A percentile compares a stretch with the other conserved stretches of the same genome.
Evolutionary conservation across 192 early-diverging fungal species (phyloP).

Genomic region (Entomortierella beljakovae): DNA sequence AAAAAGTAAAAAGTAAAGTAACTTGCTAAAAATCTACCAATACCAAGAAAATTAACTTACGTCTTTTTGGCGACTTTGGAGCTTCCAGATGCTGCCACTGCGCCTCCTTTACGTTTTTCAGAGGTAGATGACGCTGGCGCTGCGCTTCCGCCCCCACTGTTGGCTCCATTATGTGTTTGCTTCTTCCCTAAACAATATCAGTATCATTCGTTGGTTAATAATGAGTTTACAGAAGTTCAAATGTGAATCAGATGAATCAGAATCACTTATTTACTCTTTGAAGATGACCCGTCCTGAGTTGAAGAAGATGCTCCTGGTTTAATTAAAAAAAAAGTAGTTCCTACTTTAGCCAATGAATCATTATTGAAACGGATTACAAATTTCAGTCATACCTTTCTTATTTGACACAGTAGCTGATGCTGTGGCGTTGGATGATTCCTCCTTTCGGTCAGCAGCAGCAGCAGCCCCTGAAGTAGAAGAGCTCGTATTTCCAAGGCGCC

Average conservation of each 20-base stretch:
- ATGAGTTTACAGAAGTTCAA: neutral
- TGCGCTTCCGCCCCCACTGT: constrained; percentile 12
- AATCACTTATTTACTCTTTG: constrained; percentile 53
- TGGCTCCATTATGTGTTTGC: constrained; percentile 29
- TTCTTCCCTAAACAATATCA: constrained; percentile 38
- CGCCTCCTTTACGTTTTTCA: constrained; percentile 33
- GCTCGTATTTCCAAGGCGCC: constrained; percentile 52
- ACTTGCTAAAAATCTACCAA: neutral
- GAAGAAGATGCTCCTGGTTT: constrained; percentile 15
- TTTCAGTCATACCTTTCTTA: constrained; percentile 31
- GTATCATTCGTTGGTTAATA: neutral
- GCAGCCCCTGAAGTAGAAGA: constrained; percentile 30
- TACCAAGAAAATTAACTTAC: constrained; percentile 13
- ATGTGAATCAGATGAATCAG: neutral
- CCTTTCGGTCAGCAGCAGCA: constrained; percentile 56
- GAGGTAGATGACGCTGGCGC: constrained; percentile 20
- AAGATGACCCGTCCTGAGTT: constrained; percentile 27
- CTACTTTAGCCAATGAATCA: neutral
- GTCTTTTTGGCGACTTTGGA: constrained; percentile 43
- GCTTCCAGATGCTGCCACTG: constrained; percentile 5
- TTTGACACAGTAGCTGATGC: constrained; percentile 34
- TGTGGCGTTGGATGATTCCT: constrained; percentile 44
- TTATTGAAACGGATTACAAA: neutral
- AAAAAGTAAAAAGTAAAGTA: neutral
- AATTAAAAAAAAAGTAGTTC: neutral